Evolutionary conservation across 768 basidiomycete genomes (phyloP).

Genomic region (Boletus pseudo-olivaceus): DNA sequence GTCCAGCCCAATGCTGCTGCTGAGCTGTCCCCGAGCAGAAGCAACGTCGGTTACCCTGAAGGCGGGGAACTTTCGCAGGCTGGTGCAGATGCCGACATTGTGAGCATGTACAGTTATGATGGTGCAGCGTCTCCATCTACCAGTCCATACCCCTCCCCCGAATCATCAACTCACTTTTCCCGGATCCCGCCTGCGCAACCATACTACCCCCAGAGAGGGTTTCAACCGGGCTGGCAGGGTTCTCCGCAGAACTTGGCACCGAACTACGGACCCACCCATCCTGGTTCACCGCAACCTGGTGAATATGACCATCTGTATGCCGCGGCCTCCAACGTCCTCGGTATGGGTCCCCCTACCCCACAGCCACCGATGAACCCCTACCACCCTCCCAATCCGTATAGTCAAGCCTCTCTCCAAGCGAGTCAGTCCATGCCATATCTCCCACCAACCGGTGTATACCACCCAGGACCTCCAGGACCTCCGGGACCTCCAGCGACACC

Average conservation of each 20-base stretch:
- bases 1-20: neutral
- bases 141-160: conserved; percentile 30
- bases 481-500: conserved; percentile 16
- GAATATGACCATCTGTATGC: conserved; percentile 62
- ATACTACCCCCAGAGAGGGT: conserved; percentile 18
- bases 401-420: conserved; percentile 22
- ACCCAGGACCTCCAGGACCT: conserved; percentile 13
- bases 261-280: conserved; percentile 16
- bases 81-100: conserved; percentile 35
- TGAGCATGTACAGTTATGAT: conserved; percentile 39
- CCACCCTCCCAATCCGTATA: conserved; percentile 21
- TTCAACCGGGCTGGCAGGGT: conserved; percentile 29
- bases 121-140: conserved; percentile 28
- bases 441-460: conserved; percentile 27
- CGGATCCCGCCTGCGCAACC: conserved; percentile 20
- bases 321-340: conserved; percentile 78
- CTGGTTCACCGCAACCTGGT: conserved; percentile 28
- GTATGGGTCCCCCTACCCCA: conserved; percentile 59
- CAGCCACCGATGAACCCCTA: conserved; percentile 20
- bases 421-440: conserved; percentile 33
- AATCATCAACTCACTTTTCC: conserved; percentile 16
- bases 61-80: conserved; percentile 19
- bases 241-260: conserved; percentile 22
- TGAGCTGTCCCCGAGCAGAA: conserved; percentile 21
- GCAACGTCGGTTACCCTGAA: conserved; percentile 28